Evolutionary conservation across 106 monocot genomes (phyloP), one percentile per base, ranked within the genome.

Genomic region (Agapanthus africanus): DNA sequence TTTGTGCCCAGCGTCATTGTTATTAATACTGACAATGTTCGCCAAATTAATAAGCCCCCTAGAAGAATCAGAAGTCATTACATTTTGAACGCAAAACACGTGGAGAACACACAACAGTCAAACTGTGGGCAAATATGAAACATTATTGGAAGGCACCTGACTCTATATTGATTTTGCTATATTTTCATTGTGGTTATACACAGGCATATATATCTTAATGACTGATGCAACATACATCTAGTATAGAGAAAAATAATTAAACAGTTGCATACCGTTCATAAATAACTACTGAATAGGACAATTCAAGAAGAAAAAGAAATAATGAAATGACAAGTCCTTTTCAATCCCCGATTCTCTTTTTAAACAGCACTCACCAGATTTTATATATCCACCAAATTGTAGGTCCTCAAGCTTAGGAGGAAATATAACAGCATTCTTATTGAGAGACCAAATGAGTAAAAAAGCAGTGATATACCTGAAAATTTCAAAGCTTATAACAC

Each of bases 1-100:
- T 91, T 88, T 44, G 95, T 95, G 28, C 84, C 95, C 10, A 95
- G 54, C 11, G 95, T 95, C 91, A 91, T 91, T 15, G 95, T 91
- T 56, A 88, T 69, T 52, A 91, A 63, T 57, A 91, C 85, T 16
- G 95, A 80, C 37, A 95, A 81, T 69, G 95, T 95, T 66, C 95
- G 78, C 49, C 95, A 88, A 41, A 95, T 82, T 31, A 95, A 77
- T 44, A 91, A 78, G 5, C 95, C 95, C 42, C 95, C 95, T 95
- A 64, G 62, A 51, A 73, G 60, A 68, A 40, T 32, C 41, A 36
- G 32, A 71, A 31, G 64, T 65, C 61, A 61, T 61, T 36, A 36
- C 4, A n/a, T 3, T 61, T 61, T 61, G 35, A 36, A 61, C 19
- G 35, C 33, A 33, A 19, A 28, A 26, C 56, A 56, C 30, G 56